Conservation (phyloP, 139 green algal species). For the Desmodesmus armatus region DNA sequence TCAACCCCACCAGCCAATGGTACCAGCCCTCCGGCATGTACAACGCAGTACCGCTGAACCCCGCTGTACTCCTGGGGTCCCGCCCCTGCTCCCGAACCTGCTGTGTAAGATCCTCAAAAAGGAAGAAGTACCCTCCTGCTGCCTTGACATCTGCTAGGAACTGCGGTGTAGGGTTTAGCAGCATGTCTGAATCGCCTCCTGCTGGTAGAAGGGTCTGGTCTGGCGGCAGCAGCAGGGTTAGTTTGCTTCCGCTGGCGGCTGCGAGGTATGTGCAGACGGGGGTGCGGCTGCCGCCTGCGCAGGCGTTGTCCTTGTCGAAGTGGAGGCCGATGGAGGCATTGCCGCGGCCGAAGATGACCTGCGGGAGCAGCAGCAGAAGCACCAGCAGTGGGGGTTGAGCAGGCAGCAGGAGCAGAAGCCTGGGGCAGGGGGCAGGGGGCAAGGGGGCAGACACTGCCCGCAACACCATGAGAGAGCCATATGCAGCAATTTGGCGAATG, state of each 20-base stretch:
- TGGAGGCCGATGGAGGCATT: constrained; percentile 43
- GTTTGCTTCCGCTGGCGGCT: constrained; percentile 25
- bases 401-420: neutral
- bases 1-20: constrained; percentile 47
- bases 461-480: too few species aligned
- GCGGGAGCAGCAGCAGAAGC: neutral
- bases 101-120: constrained; percentile 24
- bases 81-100: neutral
- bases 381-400: too few species aligned
- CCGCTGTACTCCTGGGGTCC: neutral
- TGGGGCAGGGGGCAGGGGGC: neutral
- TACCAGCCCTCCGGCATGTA: constrained; percentile 45
- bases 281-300: constrained; percentile 24
- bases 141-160: constrained; percentile 15
- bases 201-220: constrained; percentile 40
- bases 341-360: constrained; percentile 44
- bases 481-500: too few species aligned
- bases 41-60: constrained; percentile 19
- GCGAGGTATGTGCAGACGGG: constrained; percentile 39
- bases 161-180: constrained; percentile 33
- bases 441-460: neutral
- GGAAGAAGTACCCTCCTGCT: constrained; percentile 45
- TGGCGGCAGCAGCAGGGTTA: constrained; percentile 41
- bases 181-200: constrained; percentile 15
- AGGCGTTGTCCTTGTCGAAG: constrained; percentile 42